Base-by-base conservation (phyloP, 495 filamentous ascomycete species). In the Hyaloscypha bicolor region DNA sequence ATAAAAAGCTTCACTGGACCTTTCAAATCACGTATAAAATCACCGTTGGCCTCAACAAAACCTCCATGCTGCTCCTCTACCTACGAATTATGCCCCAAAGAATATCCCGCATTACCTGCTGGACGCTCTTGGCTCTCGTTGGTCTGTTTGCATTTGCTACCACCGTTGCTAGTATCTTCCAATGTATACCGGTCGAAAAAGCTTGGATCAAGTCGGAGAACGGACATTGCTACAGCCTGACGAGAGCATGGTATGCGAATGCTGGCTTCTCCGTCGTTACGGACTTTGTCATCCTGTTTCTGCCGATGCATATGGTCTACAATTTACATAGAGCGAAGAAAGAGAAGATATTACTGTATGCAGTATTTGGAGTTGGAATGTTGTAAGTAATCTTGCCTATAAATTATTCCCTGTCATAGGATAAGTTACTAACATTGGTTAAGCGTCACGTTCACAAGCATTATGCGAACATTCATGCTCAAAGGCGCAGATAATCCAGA, bases 301-400 rank as follows among this genome's bases (percentile, higher is more conserved):
- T 88, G 45, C 86, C 86, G 6, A 85, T 88, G 78, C 83, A 82
- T 3, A 75, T 85, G 1, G 79, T 88, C 51, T 81, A 78, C 48
- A 72, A 79, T 16, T 71, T 87, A 9, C 82, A 85, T 51, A 75
- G 61, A 33, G 45, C 31, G 12, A 63, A 55, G 30, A 19, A 37
- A 33, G 61, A 63, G 45, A 63, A 63, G 45, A 5, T 63, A 3
- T 63, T 63, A 21, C 45, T 63, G 9, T 63, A 63, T 53, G 39
- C 45, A 21, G 29, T 63, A 29, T 63, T 63, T 33, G 61, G 61
- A 22, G 30, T 63, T 6, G 61, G 61, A 12, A 21, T 14, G 1
- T 63, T 63, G 61, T 63, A 33, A 55, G 61, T 63, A 16, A 19
- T n/a, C 21, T 37, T 37, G 25, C 25, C 25, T 25, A 2, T 25